phyloP scores from a whole-genome alignment of 2,329 filamentous ascomycete species.

The Fragosphaeria purpurea region DNA sequence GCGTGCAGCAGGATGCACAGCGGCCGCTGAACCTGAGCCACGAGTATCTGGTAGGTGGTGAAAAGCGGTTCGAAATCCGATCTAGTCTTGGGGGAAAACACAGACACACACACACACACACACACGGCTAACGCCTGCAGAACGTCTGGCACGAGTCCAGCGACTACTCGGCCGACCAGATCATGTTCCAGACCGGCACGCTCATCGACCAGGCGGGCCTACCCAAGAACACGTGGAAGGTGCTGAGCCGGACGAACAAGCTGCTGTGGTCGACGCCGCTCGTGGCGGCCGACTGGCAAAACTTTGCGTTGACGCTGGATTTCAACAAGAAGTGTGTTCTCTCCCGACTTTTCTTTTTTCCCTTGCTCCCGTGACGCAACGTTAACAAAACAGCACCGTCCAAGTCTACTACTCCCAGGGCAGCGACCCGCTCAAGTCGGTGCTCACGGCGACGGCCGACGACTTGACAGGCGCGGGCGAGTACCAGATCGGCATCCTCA shows the following conservation, averaged over 20 bases:
- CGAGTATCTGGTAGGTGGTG: constrained; percentile 22
- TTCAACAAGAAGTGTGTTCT: constrained; percentile 41
- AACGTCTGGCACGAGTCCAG: constrained; percentile 27
- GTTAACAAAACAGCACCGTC: constrained; percentile 32
- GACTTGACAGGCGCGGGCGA: constrained; percentile 44
- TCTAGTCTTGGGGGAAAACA: no score
- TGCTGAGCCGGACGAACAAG: constrained; percentile 28
- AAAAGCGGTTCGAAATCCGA: no score
- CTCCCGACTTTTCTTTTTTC: not conserved
- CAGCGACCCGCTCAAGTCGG: constrained; percentile 33
- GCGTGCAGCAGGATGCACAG: constrained; percentile 22
- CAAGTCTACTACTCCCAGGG: constrained; percentile 46
- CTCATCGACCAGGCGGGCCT: constrained; percentile 25
- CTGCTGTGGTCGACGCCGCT: constrained; percentile 32
- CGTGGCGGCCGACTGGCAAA: constrained; percentile 43
- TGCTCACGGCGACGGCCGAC: constrained; percentile 34
- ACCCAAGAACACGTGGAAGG: constrained; percentile 30
- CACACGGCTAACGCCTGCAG: constrained; percentile 3
- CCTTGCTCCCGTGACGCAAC: not conserved
- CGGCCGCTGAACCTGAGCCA: constrained; percentile 26
- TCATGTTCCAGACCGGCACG: constrained; percentile 27
- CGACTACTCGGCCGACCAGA: constrained; percentile 27
- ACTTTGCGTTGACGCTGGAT: constrained; percentile 48
- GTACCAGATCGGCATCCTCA: constrained; percentile 48
- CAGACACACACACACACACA: no score